These are phyloP conservation scores for Arthrobotrys conoides DNA, from an alignment of 2,329 filamentous ascomycete genomes.

Conservation along the genomic window DNA sequence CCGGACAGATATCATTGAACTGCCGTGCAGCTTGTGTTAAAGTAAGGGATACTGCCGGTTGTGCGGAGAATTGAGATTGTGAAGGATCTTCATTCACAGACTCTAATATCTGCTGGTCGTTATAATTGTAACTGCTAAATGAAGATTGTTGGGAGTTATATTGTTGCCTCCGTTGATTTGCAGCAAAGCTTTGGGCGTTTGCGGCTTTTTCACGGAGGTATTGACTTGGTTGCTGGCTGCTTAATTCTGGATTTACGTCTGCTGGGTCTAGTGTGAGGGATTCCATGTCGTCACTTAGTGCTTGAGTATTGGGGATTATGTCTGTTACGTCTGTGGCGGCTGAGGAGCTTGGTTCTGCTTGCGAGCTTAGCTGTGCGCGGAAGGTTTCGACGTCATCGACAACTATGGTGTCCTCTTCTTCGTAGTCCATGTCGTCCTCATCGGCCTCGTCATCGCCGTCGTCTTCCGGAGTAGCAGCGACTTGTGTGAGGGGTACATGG, in stretches of 20 bases:
- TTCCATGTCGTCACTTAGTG: conserved; percentile 48
- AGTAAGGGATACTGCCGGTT: conserved; percentile 82
- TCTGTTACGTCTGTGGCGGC: conserved; percentile 37
- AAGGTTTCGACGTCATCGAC: neutral
- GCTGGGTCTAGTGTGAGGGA: conserved; percentile 55
- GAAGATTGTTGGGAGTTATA: conserved; percentile 60
- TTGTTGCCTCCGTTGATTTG: conserved; percentile 76
- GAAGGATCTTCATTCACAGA: conserved; percentile 53
- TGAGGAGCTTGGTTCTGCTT: neutral
- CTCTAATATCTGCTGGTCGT: conserved; percentile 48
- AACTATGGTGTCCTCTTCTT: conserved; percentile 18
- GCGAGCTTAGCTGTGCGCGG: neutral
- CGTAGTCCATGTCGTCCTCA: conserved; percentile 63
- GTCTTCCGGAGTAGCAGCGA: conserved; percentile 64
- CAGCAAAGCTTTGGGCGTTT: conserved; percentile 10
- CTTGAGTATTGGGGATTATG: conserved; percentile 49
- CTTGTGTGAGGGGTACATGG: conserved; percentile 84
- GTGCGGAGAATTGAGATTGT: conserved; percentile 85
- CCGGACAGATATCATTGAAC: conserved; percentile 91
- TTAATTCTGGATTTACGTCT: conserved; percentile 52
- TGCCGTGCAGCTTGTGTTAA: conserved; percentile 89
- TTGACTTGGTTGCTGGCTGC: conserved; percentile 81
- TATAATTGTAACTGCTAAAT: conserved; percentile 61
- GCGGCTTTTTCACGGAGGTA: conserved; percentile 73
- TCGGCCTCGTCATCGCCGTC: conserved; percentile 66